phyloP scores from a whole-genome alignment of 768 basidiomycete genomes.

The Boletus bicolor region DNA sequence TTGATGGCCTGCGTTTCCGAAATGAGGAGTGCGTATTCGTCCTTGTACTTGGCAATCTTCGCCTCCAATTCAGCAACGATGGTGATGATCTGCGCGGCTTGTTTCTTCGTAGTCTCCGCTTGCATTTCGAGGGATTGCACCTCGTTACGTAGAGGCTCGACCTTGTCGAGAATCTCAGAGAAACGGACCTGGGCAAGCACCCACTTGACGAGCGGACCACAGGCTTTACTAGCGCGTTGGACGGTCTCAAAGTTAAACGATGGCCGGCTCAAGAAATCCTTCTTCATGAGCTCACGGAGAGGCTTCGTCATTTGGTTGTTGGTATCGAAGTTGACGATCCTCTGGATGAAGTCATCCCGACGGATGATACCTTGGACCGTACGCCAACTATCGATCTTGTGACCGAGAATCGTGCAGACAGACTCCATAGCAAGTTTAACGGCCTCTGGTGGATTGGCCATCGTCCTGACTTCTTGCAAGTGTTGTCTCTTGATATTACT shows the following conservation, averaged over 20 bases:
- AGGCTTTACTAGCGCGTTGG: constrained; percentile 92
- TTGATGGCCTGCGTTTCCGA: constrained; percentile 98
- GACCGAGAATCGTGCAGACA: constrained; percentile 92
- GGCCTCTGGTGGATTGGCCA: constrained; percentile 98
- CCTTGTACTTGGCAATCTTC: constrained; percentile 92
- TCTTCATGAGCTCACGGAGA: constrained; percentile 88
- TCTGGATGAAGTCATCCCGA: constrained; percentile 92
- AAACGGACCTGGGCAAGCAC: constrained; percentile 94
- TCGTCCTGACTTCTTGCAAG: constrained; percentile 92
- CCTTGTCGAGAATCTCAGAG: constrained; percentile 95
- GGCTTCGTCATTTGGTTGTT: constrained; percentile 83
- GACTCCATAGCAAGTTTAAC: constrained; percentile 99
- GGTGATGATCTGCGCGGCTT: constrained; percentile 82
- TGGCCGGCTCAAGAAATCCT: constrained; percentile 86
- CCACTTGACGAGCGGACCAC: constrained; percentile 98
- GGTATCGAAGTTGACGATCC: constrained; percentile 96
- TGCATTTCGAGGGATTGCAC: constrained; percentile 90
- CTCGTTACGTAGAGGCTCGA: constrained; percentile 94
- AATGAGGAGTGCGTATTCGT: constrained; percentile 95
- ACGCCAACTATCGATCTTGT: constrained; percentile 96
- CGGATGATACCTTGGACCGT: constrained; percentile 94
- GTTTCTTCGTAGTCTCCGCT: constrained; percentile 93
- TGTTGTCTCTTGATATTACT: constrained; percentile 95
- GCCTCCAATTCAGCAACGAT: constrained; percentile 92
- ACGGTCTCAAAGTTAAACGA: constrained; percentile 95